These are phyloP conservation scores for Arctostaphylos glauca DNA, from an alignment of 148 eudicot species.

Conservation along the genomic window DNA sequence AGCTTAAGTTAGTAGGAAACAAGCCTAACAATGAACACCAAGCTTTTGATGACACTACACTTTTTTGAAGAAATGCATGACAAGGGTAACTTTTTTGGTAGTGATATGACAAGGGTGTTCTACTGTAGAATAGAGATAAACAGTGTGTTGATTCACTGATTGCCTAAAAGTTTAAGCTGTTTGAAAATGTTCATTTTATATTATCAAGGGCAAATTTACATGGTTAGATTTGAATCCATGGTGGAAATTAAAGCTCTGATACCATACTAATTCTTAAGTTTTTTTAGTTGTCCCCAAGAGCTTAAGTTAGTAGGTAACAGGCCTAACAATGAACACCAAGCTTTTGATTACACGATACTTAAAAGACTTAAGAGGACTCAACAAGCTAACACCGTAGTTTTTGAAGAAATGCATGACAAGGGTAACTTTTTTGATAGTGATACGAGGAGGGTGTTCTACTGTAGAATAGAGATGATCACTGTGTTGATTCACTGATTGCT, in stretches of 20 bases:
- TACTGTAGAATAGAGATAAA: background rate
- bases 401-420: background rate
- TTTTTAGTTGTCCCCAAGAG: too few species aligned
- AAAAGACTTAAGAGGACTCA: background rate
- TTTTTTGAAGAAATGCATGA: background rate
- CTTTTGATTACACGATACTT: background rate
- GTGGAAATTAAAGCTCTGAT: too few species aligned
- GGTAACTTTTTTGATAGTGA: background rate
- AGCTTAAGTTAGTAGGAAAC: too few species aligned
- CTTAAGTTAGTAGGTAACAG: too few species aligned
- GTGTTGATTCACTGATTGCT: background rate
- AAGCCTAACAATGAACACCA: background rate
- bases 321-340: background rate
- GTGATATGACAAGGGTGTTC: too few species aligned
- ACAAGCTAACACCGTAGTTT: background rate
- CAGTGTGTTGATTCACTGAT: background rate
- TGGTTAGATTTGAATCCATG: too few species aligned
- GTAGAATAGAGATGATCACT: too few species aligned
- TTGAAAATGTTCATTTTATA: background rate
- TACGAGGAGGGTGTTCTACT: too few species aligned
- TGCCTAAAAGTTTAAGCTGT: background rate
- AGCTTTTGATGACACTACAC: background rate
- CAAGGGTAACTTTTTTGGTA: too few species aligned
- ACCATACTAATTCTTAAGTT: too few species aligned
- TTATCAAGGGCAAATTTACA: too few species aligned